A percentile compares a stretch with the other conserved stretches of the same genome.
Evolutionary conservation across 108 stramenopile species (phyloP).

Genomic region (Pseudonitzschia multistriata): DNA sequence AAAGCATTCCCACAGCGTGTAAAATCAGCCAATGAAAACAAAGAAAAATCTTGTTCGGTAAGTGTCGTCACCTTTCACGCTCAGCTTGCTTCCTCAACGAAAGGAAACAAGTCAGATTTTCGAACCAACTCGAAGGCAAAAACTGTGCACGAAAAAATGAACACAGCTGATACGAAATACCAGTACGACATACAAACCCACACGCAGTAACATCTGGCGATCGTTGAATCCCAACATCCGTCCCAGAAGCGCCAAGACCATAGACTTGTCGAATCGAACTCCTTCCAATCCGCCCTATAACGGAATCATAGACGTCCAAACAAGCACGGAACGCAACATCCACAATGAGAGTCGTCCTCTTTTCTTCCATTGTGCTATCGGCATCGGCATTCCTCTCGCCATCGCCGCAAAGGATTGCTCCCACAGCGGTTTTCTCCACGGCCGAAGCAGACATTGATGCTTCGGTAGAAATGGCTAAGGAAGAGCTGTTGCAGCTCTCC

Average conservation of each 20-base stretch:
- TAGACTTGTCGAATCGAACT: no score
- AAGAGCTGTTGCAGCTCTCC: conserved; percentile 26
- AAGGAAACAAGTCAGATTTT: neutral
- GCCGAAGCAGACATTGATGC: conserved; percentile 7
- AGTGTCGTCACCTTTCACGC: no score
- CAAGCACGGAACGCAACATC: neutral
- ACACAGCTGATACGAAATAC: neutral
- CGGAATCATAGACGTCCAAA: no score
- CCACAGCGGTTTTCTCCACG: conserved; percentile 2
- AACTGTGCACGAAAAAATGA: neutral
- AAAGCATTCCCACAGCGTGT: no score
- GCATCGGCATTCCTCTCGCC: neutral
- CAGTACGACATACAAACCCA: neutral
- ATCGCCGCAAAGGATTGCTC: neutral
- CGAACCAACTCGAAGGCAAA: no score
- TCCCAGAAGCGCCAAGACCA: no score
- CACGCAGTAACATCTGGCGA: neutral
- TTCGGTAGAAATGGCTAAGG: neutral
- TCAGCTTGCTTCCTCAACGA: no score
- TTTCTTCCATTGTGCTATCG: neutral
- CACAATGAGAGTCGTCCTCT: neutral
- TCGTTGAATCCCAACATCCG: no score
- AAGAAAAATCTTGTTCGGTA: no score
- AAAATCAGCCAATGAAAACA: no score
- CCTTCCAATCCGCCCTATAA: no score